phyloP scores from a whole-genome alignment of 352 stramenopile species.

The Pythium plurisporium region DNA sequence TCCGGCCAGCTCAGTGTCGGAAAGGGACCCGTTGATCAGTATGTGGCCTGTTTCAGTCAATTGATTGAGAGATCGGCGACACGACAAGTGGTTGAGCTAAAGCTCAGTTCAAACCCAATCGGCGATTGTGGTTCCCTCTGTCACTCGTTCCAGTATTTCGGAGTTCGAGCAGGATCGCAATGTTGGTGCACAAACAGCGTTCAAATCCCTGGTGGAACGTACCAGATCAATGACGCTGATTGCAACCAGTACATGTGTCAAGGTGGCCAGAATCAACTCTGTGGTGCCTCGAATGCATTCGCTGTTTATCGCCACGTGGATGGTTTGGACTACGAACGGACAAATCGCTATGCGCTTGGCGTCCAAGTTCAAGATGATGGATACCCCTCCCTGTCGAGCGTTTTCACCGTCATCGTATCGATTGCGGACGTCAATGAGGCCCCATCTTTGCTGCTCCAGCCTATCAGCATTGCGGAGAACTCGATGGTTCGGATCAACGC shows the following conservation, averaged over 20 bases:
- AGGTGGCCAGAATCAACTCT: conserved; percentile 1
- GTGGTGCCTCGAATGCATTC: conserved; percentile 11
- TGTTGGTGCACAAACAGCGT: conserved; percentile 24
- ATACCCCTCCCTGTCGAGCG: conserved; percentile 10
- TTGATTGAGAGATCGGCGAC: conserved; percentile 1
- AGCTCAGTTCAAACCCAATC: background rate
- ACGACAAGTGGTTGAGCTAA: conserved; percentile 2
- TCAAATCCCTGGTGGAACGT: conserved; percentile 2
- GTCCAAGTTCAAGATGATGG: conserved; percentile 19
- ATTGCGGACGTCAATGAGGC: conserved; percentile 23
- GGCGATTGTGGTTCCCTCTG: conserved; percentile 11
- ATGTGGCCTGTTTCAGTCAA: conserved; percentile 22
- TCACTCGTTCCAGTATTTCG: conserved; percentile 17
- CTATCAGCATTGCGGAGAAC: conserved; percentile 13
- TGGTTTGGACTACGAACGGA: conserved; percentile 23
- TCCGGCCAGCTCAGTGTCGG: conserved; percentile 24
- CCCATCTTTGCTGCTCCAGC: conserved; percentile 11
- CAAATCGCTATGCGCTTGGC: conserved; percentile 10
- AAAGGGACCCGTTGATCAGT: conserved; percentile 19
- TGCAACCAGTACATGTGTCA: conserved; percentile 12
- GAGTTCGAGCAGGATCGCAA: conserved; percentile 11
- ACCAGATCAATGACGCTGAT: conserved; percentile 4
- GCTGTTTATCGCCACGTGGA: conserved; percentile 20
- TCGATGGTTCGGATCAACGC: conserved; percentile 5
- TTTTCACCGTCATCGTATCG: conserved; percentile 9